Percentiles rank a stretch among this genome's conserved stretches.
Evolutionary conservation across 2,329 filamentous ascomycete species (phyloP).

Genomic region (Ophiobolus disseminans): DNA sequence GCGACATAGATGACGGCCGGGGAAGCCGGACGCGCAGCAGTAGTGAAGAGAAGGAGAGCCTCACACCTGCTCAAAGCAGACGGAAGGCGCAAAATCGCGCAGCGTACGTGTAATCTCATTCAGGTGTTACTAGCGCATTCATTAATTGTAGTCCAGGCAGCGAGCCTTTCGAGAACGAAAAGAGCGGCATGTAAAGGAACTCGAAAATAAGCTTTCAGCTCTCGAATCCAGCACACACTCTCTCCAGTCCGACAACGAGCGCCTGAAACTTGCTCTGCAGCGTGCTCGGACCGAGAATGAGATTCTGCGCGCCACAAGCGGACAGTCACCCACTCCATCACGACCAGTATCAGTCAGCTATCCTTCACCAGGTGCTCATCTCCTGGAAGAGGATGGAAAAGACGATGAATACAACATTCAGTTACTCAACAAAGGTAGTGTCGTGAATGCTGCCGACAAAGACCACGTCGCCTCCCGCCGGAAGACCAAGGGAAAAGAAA

Average conservation of each 20-base stretch:
- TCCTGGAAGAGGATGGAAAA: conserved; percentile 26
- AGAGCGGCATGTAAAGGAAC: conserved; percentile 90
- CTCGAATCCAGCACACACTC: conserved; percentile 77
- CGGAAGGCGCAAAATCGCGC: conserved; percentile 76
- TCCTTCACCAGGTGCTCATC: conserved; percentile 48
- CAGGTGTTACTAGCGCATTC: conserved; percentile 1
- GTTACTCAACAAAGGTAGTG: conserved; percentile 34
- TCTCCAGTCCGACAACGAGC: conserved; percentile 83
- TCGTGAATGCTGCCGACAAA: conserved; percentile 40
- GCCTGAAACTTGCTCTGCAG: conserved; percentile 82
- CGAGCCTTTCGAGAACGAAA: conserved; percentile 96
- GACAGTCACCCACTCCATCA: conserved; percentile 50
- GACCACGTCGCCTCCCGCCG: conserved; percentile 32
- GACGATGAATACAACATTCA: conserved; percentile 41
- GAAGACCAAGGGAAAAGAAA: conserved; percentile 32
- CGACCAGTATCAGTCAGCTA: conserved; percentile 48
- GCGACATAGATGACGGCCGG: conserved; percentile 48
- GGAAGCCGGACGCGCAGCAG: conserved; percentile 48
- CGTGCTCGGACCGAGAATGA: conserved; percentile 90
- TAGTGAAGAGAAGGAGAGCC: conserved; percentile 56
- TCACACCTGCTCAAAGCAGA: conserved; percentile 59
- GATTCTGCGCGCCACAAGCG: conserved; percentile 81
- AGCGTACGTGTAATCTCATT: conserved; percentile 62
- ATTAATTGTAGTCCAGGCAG: conserved; percentile 66
- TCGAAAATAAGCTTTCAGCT: conserved; percentile 81